phyloP scores from a whole-genome alignment of 2,329 filamentous ascomycete species.

The Pseudogymnoascus sp. region DNA sequence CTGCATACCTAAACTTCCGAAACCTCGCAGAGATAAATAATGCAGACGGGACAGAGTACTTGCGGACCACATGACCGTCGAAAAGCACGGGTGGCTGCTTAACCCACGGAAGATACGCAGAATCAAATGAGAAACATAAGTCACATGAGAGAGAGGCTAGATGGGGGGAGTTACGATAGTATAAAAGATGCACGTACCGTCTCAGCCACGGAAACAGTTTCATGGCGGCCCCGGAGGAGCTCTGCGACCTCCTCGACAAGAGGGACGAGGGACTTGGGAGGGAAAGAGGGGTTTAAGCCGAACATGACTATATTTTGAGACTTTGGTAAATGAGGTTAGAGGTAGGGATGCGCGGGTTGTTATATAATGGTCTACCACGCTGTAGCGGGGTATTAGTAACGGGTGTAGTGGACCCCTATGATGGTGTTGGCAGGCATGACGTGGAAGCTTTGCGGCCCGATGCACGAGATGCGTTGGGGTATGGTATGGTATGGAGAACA shows the following conservation, averaged over 20 bases:
- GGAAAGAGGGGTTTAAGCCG: background rate
- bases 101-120: background rate
- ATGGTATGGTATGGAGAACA: background rate
- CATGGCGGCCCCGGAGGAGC: constrained; percentile 45
- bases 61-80: background rate
- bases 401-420: background rate
- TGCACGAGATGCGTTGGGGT: background rate
- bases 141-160: background rate
- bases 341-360: background rate
- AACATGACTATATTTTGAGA: background rate
- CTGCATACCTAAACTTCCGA: background rate
- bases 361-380: background rate
- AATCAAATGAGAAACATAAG: background rate
- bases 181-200: constrained; percentile 35
- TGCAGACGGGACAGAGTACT: background rate
- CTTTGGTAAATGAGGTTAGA: background rate
- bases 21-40: background rate
- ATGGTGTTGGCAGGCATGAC: background rate
- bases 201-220: constrained; percentile 53
- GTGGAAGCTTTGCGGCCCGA: constrained; percentile 2
- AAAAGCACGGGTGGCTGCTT: background rate
- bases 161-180: background rate
- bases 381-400: background rate
- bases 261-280: background rate
- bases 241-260: constrained; percentile 38